Percentiles rank a stretch among this genome's conserved stretches.
phyloP scores from a whole-genome alignment of 257 asterid genomes.

The Paraleonurus japonicus region DNA sequence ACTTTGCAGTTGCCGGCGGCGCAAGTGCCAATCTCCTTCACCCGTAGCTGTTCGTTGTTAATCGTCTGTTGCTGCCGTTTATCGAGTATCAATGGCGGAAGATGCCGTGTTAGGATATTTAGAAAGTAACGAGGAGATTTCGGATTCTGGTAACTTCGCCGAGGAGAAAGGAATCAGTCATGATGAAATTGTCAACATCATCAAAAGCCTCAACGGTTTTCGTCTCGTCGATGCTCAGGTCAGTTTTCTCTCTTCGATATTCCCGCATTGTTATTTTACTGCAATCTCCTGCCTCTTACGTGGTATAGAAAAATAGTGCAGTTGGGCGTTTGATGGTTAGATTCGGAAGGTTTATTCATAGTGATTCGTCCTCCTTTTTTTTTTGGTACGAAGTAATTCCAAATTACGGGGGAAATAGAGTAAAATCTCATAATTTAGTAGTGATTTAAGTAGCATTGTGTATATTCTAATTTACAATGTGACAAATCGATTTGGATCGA shows the following conservation, averaged over 20 bases:
- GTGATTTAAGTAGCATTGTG: neutral
- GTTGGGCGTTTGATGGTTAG: neutral
- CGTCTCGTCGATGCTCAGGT: slow-evolving; percentile 73
- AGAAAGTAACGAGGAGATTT: slow-evolving; percentile 53
- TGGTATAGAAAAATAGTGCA: neutral
- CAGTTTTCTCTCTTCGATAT: neutral
- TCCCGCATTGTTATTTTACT: neutral
- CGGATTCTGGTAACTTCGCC: slow-evolving; percentile 71
- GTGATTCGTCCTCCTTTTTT: too few relatives aligned
- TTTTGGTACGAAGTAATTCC: neutral
- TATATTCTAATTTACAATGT: neutral
- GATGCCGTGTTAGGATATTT: slow-evolving; percentile 72
- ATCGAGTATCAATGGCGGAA: slow-evolving; percentile 58
- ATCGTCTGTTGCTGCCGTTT: neutral
- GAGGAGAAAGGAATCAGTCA: slow-evolving; percentile 66
- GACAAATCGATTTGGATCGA: neutral
- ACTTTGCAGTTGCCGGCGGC: slow-evolving; percentile 13
- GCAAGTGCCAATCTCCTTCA: neutral
- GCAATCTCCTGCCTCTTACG: neutral
- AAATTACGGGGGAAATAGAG: neutral
- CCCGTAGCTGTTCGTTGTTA: neutral
- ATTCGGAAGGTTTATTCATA: neutral
- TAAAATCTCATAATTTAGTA: neutral
- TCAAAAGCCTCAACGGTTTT: slow-evolving; percentile 83
- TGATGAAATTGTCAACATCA: slow-evolving; percentile 77